These are phyloP conservation scores for Arthrobotrys iridis DNA, from an alignment of 2,329 filamentous ascomycete genomes.

Conservation along the genomic window DNA sequence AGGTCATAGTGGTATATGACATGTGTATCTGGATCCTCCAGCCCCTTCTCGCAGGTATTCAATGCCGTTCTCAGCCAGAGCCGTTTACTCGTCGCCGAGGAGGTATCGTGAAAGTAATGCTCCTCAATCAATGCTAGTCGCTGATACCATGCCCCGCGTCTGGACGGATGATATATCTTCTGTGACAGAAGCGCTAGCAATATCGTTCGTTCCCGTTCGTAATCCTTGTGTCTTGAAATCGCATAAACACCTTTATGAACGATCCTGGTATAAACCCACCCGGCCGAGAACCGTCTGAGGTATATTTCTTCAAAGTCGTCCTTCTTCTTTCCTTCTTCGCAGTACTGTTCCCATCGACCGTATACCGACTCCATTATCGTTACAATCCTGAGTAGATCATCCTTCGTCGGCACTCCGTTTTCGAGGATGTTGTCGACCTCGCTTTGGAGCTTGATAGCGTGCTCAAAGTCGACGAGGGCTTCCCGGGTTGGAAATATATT, in stretches of 20 bases:
- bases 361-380: slow-evolving; percentile 78
- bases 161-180: slow-evolving; percentile 82
- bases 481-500: slow-evolving; percentile 85
- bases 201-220: slow-evolving; percentile 78
- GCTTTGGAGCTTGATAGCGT: slow-evolving; percentile 81
- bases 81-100: slow-evolving; percentile 75
- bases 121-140: slow-evolving; percentile 93
- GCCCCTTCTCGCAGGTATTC: slow-evolving; percentile 81
- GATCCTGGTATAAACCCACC: slow-evolving; percentile 92
- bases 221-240: slow-evolving; percentile 81
- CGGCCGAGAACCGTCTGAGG: slow-evolving; percentile 85
- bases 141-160: slow-evolving; percentile 93
- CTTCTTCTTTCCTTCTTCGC: slow-evolving; percentile 77
- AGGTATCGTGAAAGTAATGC: slow-evolving; percentile 82
- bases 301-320: slow-evolving; percentile 77
- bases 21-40: slow-evolving; percentile 89
- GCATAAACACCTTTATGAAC: slow-evolving; percentile 85
- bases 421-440: slow-evolving; percentile 84
- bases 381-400: slow-evolving; percentile 74
- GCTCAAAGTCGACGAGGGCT: slow-evolving; percentile 86
- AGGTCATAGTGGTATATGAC: slow-evolving; percentile 93
- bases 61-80: slow-evolving; percentile 82
- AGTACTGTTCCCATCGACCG: slow-evolving; percentile 78
- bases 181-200: slow-evolving; percentile 80
- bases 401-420: slow-evolving; percentile 74